Percentiles rank a stretch among this genome's conserved stretches.
Conservation (phyloP, 2,329 filamentous ascomycete species). For the Zalaria obscura region DNA sequence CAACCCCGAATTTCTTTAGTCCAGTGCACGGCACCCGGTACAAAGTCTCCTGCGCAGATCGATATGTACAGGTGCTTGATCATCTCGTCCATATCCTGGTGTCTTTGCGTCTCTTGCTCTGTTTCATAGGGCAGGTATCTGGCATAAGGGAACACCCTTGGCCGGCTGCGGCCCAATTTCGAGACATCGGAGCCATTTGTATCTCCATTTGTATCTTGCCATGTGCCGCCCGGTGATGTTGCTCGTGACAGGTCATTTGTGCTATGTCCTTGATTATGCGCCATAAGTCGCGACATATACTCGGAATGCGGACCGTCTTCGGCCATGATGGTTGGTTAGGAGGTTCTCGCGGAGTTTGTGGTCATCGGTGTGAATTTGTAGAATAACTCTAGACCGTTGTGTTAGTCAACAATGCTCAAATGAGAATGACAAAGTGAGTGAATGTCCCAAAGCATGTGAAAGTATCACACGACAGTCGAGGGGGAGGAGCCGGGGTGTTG, state of each 20-base stretch:
- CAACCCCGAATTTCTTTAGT: slow-evolving; percentile 90
- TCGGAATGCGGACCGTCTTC: background rate
- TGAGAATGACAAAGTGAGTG: too few species aligned
- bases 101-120: slow-evolving; percentile 65
- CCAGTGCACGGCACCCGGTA: slow-evolving; percentile 89
- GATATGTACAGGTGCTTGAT: slow-evolving; percentile 88
- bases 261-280: background rate
- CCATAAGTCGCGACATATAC: background rate
- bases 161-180: slow-evolving; percentile 54
- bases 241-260: slow-evolving; percentile 66
- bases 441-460: too few species aligned
- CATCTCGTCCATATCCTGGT: slow-evolving; percentile 71
- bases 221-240: slow-evolving; percentile 62
- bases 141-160: slow-evolving; percentile 88
- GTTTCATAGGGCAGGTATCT: slow-evolving; percentile 77
- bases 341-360: too few species aligned
- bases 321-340: background rate
- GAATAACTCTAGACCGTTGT: too few species aligned
- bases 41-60: slow-evolving; percentile 84
- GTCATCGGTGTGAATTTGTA: too few species aligned
- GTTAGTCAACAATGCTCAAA: too few species aligned
- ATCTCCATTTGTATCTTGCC: slow-evolving; percentile 38
- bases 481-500: too few species aligned
- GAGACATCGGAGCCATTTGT: slow-evolving; percentile 31
- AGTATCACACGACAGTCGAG: too few species aligned